phyloP scores from a whole-genome alignment of 345 rosid genomes.

The Eucalyptus curtisii region DNA sequence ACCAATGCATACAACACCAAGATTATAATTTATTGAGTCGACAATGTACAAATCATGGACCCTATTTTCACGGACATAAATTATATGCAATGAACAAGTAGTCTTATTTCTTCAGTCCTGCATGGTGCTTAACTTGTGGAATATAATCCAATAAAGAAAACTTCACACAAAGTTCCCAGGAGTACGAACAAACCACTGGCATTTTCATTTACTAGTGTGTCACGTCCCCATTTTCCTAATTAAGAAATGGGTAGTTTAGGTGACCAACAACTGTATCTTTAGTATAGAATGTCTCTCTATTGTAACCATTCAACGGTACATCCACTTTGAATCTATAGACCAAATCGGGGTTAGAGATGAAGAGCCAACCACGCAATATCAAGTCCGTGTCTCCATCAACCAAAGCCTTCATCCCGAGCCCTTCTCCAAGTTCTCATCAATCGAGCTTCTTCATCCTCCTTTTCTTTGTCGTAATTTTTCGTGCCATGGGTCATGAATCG shows the following conservation, averaged over 20 bases:
- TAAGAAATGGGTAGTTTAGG: conserved; percentile 9
- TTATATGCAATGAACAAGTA: neutral
- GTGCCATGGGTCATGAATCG: neutral
- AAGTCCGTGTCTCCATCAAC: conserved; percentile 47
- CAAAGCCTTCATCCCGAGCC: neutral
- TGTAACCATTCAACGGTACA: conserved; percentile 43
- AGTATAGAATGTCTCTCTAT: conserved; percentile 59
- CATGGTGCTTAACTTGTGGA: neutral
- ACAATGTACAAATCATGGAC: neutral
- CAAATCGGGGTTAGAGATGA: conserved; percentile 76
- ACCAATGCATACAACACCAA: too few species aligned
- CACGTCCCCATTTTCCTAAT: neutral
- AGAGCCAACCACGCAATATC: conserved; percentile 62
- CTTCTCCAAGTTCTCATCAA: neutral
- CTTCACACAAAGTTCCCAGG: neutral
- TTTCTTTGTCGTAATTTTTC: neutral
- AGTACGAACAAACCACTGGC: neutral
- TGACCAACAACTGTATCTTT: too few species aligned
- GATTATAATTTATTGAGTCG: too few species aligned
- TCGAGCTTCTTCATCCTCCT: neutral
- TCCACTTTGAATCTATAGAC: conserved; percentile 41
- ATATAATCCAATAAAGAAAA: too few species aligned
- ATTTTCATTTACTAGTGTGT: neutral
- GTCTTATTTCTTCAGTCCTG: neutral
- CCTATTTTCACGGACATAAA: neutral